Conservation (phyloP, 2,329 filamentous ascomycete species). For the Aspergillus ochraceus region DNA sequence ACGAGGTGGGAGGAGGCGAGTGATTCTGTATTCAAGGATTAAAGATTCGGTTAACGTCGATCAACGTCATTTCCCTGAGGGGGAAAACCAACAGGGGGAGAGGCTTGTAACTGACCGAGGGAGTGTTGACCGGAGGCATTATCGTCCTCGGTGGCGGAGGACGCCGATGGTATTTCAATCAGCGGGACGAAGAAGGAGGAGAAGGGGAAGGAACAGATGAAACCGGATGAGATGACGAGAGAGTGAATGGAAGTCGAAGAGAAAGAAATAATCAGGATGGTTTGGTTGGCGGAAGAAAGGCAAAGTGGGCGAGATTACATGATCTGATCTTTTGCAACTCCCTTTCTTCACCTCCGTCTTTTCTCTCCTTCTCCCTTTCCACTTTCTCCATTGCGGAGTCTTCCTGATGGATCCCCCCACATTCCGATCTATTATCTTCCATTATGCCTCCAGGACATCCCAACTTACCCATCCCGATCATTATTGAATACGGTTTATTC, state of each 20-base stretch:
- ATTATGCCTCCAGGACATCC: no score
- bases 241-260: not conserved
- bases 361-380: not conserved
- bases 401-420: not conserved
- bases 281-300: not conserved
- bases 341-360: not conserved
- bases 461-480: no score
- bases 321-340: not conserved
- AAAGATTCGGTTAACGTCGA: not conserved
- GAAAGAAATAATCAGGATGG: not conserved
- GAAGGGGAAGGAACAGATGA: not conserved
- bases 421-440: not conserved
- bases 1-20: constrained; percentile 8
- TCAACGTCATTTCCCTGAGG: not conserved
- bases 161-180: constrained; percentile 7
- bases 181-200: not conserved
- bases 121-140: constrained; percentile 46
- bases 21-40: constrained; percentile 10
- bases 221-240: not conserved
- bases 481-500: no score
- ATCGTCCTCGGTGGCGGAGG: constrained; percentile 15
- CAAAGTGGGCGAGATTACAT: not conserved
- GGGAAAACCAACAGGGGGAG: not conserved
- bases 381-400: not conserved
- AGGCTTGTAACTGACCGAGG: constrained; percentile 37